Conservation (phyloP, 805 yeast species). For the Candida ponderosae region DNA sequence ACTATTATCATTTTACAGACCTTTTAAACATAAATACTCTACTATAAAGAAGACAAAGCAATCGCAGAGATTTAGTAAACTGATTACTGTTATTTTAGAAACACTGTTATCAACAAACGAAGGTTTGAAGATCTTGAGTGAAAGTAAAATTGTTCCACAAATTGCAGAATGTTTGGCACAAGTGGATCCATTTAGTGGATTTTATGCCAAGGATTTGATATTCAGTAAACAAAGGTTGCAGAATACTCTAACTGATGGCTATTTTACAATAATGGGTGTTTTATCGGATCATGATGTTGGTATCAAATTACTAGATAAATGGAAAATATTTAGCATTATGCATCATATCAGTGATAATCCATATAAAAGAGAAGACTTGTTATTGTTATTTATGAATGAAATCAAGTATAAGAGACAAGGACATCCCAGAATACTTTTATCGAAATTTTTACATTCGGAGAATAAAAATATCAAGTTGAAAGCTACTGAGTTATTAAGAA, state of each 20-base stretch:
- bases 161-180: constrained; percentile 86
- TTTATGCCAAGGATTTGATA: constrained; percentile 65
- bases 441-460: constrained; percentile 54
- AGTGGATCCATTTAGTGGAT: constrained; percentile 72
- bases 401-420: constrained; percentile 53
- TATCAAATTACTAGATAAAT: constrained; percentile 58
- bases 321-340: constrained; percentile 80
- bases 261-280: constrained; percentile 71
- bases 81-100: constrained; percentile 71
- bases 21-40: constrained; percentile 80
- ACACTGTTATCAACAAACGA: constrained; percentile 52
- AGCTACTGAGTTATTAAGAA: constrained; percentile 48
- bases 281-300: constrained; percentile 58
- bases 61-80: constrained; percentile 50
- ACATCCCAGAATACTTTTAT: constrained; percentile 60
- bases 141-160: constrained; percentile 78
- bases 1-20: constrained; percentile 79
- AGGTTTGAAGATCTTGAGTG: constrained; percentile 60
- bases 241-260: constrained; percentile 65
- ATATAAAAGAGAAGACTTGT: constrained; percentile 46
- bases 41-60: constrained; percentile 39
- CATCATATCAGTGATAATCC: constrained; percentile 58
- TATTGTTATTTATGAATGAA: constrained; percentile 49
- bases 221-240: constrained; percentile 54
- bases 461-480: constrained; percentile 42